Base-by-base conservation (phyloP, 371 early-diverging fungal genomes). In the Mucor lusitanicus region DNA sequence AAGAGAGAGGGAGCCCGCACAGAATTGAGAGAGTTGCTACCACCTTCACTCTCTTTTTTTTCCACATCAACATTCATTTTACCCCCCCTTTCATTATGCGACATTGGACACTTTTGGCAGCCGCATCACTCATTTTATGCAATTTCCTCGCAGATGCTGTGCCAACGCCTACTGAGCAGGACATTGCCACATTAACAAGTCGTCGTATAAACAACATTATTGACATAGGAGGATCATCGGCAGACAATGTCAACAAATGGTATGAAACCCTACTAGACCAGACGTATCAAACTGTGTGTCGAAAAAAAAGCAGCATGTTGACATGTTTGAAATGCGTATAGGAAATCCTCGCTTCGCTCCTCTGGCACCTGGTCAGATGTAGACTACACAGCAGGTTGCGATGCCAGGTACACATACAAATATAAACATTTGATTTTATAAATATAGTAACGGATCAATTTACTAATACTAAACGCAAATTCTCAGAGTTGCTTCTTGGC, bases 401-500 rank as follows among this genome's bases (percentile, higher is more conserved):
- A 27, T 7, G 71, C 71, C 15, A 63, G 70, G 70, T 70, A 46
- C 19, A 17, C 2, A 46, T 6, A 46, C 8, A 46, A 3, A 46
- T 19, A 21, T 46, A 48, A 8, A 48, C 23, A 23, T 48, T 23
- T 56, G 3, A 23, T 57, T n/a, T 13, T 21, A 27, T 57, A 21
- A 4, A 19, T n/a, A 15, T 28, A 42, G 46, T 39, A 42, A 30
- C 5, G 7, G 61, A 17, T 40, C 40, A 60, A n/a, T 59, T 23
- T 28, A 27, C 1, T 17, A 62, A 30, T 61, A n/a, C 15, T 13
- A 44, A 48, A 48, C n/a, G 7, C 17, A 25, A 27, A 42, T 48
- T n/a, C 19, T 8, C 58, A 76, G 78, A 63, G 39, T 35, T 30
- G 67, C 78, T 3, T 69, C 70, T 40, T 78, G 78, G 75, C 73